A percentile compares a stretch with the other conserved stretches of the same genome.
These are phyloP conservation scores for Cyberlindnera xishuangbannaensis DNA, from an alignment of 805 yeast genomes.

Conservation along the genomic window DNA sequence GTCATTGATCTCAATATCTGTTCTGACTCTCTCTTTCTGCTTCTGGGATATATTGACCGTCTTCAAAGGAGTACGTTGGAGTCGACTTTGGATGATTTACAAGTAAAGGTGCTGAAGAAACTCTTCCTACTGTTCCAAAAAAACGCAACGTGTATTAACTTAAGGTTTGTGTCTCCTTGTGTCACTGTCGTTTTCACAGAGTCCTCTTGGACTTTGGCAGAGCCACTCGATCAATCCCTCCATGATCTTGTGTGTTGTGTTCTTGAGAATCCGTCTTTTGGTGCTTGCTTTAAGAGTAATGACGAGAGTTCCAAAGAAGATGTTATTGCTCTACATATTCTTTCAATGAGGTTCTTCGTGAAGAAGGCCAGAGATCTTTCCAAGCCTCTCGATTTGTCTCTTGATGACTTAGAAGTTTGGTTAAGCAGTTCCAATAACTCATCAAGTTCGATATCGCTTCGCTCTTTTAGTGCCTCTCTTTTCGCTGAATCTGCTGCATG, in stretches of 20 bases:
- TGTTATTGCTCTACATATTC: conserved; percentile 16
- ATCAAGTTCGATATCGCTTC: conserved; percentile 23
- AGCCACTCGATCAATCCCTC: conserved; percentile 14
- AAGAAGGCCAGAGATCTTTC: not conserved
- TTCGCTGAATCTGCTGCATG: conserved; percentile 32
- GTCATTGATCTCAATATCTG: conserved; percentile 41
- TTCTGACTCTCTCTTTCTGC: conserved; percentile 36
- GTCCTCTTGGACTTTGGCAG: conserved; percentile 14
- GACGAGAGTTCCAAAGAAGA: conserved; percentile 12
- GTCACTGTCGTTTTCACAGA: conserved; percentile 36
- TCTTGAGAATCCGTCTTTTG: conserved; percentile 22
- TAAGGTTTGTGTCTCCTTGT: conserved; percentile 44
- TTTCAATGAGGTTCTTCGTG: conserved; percentile 5
- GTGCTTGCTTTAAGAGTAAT: conserved; percentile 13
- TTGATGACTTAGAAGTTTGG: conserved; percentile 30
- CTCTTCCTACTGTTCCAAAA: conserved; percentile 32
- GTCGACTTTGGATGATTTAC: conserved; percentile 57
- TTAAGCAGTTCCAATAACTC: conserved; percentile 12
- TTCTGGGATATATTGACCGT: conserved; percentile 33
- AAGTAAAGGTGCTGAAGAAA: conserved; percentile 47
- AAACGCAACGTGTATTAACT: conserved; percentile 33
- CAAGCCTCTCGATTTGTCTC: conserved; percentile 2
- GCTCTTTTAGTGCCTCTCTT: conserved; percentile 27
- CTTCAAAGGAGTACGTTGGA: conserved; percentile 36
- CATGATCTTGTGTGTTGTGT: conserved; percentile 9